Evolutionary conservation across 108 stramenopile species (phyloP), one percentile per base, ranked within the genome.

Genomic region (Fragilariopsis cylindrus): DNA sequence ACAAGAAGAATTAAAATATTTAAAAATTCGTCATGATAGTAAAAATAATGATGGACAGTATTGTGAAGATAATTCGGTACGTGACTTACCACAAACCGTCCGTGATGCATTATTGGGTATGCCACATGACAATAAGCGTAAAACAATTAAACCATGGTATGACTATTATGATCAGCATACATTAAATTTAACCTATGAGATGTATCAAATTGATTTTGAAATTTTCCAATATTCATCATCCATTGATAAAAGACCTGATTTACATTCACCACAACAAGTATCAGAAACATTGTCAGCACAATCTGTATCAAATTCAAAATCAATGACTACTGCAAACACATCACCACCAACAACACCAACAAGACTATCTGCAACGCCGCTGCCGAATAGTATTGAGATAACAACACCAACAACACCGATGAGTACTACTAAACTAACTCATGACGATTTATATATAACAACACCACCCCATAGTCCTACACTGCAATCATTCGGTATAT

Each of bases 81-180:
- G 47, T 7, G 76, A 82, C 58, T 60, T 86, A 48, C 85, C 85
- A 5, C 71, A 78, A 16, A 16, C 76, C 12, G 83, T 86, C 8
- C 43, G 83, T 16, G 53, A 76, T 21, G 85, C 85, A 11, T 50
- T 86, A 42, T 41, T 86, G 60, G 85, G 77, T 48, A 86, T 85
- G 84, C 84, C 84, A 3, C 81, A 82, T 44, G 68, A 77, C n/a
- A 86, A 86, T 15, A 75, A 66, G 55, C 80, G 85, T 3, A 68
- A 65, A 41, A 77, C 77, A 0, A 74, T 60, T 5, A 78, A 78
- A 53, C 77, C 81, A 47, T 88, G 85, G 85, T 84, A 80, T 62
- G 85, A 85, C 9, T 81, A 82, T 48, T 86, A 71, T 53, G 78
- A 84, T 64, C 85, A 88, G 60, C 85, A 88, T 55, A 86, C 85